phyloP scores from a whole-genome alignment of 2,329 filamentous ascomycete species.

The Fusarium azukiicola region DNA sequence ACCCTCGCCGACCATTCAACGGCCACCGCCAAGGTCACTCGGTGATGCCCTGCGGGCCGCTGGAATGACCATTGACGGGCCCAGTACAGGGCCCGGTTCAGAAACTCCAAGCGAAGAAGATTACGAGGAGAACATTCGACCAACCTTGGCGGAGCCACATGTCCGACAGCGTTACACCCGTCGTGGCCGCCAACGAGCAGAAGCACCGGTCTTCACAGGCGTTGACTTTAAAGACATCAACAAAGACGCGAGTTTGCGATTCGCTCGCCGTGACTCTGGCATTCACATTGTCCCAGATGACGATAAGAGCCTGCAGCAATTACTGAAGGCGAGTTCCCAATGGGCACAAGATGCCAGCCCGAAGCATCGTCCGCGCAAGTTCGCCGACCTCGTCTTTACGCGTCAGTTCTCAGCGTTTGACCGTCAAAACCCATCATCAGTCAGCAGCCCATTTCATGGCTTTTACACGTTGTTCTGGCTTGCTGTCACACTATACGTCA shows the following conservation, averaged over 20 bases:
- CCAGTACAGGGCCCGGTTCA: conserved; percentile 55
- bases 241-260: conserved; percentile 28
- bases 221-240: conserved; percentile 27
- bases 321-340: conserved; percentile 53
- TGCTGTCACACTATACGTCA: conserved; percentile 81
- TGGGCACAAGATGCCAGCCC: conserved; percentile 47
- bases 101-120: conserved; percentile 71
- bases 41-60: conserved; percentile 54
- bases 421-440: conserved; percentile 82
- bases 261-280: conserved; percentile 51
- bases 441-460: conserved; percentile 87
- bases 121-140: conserved; percentile 64
- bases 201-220: conserved; percentile 35
- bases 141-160: conserved; percentile 48
- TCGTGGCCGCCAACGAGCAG: conserved; percentile 16
- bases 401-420: conserved; percentile 88
- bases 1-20: conserved; percentile 29
- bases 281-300: conserved; percentile 56
- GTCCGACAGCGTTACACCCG: conserved; percentile 44
- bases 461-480: conserved; percentile 92
- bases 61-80: conserved; percentile 49
- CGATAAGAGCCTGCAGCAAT: conserved; percentile 55
- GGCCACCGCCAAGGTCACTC: conserved; percentile 51
- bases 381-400: conserved; percentile 83
- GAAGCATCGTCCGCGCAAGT: conserved; percentile 52